phyloP scores from a whole-genome alignment of 768 basidiomycete genomes.

The Kwoniella mangroviensis region DNA sequence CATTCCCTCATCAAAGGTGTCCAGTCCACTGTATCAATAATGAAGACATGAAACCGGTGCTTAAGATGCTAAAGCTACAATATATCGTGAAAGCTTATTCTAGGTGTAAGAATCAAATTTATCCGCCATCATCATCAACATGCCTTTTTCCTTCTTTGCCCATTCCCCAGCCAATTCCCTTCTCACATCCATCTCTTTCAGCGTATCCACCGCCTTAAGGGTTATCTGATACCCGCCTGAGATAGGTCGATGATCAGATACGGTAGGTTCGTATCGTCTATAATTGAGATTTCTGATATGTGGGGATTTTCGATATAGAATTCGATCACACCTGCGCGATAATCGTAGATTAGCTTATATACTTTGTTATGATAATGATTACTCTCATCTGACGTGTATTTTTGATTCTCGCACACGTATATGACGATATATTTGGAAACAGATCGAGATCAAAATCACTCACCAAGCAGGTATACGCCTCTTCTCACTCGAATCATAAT shows the following conservation, averaged over 20 bases:
- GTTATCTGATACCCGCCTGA: slow-evolving; percentile 76
- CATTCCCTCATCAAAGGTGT: neutral
- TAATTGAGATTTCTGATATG: slow-evolving; percentile 75
- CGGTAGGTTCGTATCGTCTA: slow-evolving; percentile 78
- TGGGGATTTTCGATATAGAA: slow-evolving; percentile 69
- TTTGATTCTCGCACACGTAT: too few relatives aligned
- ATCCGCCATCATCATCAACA: slow-evolving; percentile 49
- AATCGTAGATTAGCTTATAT: too few relatives aligned
- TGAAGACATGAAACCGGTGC: neutral
- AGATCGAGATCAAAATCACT: slow-evolving; percentile 7
- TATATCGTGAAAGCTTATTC: too few relatives aligned
- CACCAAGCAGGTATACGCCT: slow-evolving; percentile 84
- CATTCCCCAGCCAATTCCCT: slow-evolving; percentile 63
- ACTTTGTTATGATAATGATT: too few relatives aligned
- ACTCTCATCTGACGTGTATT: too few relatives aligned
- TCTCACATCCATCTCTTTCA: slow-evolving; percentile 66
- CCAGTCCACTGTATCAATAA: neutral
- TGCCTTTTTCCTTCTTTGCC: slow-evolving; percentile 52
- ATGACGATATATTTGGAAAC: neutral
- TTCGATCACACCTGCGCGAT: slow-evolving; percentile 71
- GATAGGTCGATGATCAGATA: slow-evolving; percentile 89
- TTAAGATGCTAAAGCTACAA: too few relatives aligned
- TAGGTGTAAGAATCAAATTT: slow-evolving; percentile 10
- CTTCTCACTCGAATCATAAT: slow-evolving; percentile 89
- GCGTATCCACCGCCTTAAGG: slow-evolving; percentile 72